Evolutionary conservation across 345 rosid genomes (phyloP), one percentile per base, ranked within the genome.

Genomic region (Clausena lansium): DNA sequence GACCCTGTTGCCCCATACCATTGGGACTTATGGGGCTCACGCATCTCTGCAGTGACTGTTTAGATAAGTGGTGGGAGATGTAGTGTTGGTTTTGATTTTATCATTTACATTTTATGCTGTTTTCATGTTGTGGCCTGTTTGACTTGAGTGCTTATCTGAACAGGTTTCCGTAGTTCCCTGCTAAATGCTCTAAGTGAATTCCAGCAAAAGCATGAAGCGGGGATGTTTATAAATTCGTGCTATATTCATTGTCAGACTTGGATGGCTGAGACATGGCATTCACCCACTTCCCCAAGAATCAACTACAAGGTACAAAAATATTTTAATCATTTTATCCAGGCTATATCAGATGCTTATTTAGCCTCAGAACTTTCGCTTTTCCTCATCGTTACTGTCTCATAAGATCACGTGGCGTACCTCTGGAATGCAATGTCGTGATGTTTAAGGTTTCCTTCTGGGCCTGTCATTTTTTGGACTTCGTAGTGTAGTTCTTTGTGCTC

Each of bases 171-270:
- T 32, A 77, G 74, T 50, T 91, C 99, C 65, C 36, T 93, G 87
- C 84, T 93, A 81, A 87, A 83, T 62, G 87, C 88, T 20, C 67
- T 93, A 2, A 77, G 78, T 52, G 76, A 79, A 68, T 84, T 88
- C 85, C 85, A 81, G 84, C 79, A 87, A 85, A 82, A 52, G 22
- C 76, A 81, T 74, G 86, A 73, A 60, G 86, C 82, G 10, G 98
- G 95, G 17, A 71, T 91, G 87, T 95, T 91, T 85, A 85, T 93
- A 86, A 88, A 93, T 81, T 93, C 99, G 8, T 95, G 99, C 84
- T 95, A 70, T 85, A 71, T 80, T 81, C 97, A 92, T 81, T 91
- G 97, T 85, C 99, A 93, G 80, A 89, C 96, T 75, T 81, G 77
- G 84, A 38, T 71, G 82, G 24, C 87, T 70, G 85, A 82, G 77